Percentiles rank a stretch among this genome's conserved stretches.
Conservation (phyloP, 331 rosid species). For the Quercus phellos region DNA sequence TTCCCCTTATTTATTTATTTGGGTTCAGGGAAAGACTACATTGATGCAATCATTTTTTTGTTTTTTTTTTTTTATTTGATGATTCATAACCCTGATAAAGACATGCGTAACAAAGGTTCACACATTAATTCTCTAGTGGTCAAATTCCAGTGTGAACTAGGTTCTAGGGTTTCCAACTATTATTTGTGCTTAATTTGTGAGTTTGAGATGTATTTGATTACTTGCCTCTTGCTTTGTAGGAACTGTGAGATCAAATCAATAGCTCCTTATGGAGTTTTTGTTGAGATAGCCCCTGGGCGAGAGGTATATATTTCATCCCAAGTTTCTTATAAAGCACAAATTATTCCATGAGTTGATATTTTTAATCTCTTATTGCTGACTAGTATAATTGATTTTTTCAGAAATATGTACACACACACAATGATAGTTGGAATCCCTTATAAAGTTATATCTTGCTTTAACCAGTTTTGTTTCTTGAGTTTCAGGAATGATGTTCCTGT, state of each 20-base stretch:
- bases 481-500: background rate
- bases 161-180: background rate
- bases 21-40: background rate
- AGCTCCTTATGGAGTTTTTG: conserved; percentile 77
- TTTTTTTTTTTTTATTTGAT: background rate
- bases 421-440: background rate
- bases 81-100: background rate
- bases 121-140: background rate
- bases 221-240: conserved; percentile 42
- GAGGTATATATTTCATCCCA: conserved; percentile 60
- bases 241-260: conserved; percentile 83
- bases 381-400: background rate
- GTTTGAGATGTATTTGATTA: conserved; percentile 4
- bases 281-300: conserved; percentile 94
- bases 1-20: too few relatives aligned
- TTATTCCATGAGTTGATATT: background rate
- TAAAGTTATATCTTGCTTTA: conserved; percentile 3
- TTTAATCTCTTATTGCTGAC: background rate
- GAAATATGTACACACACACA: background rate
- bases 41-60: background rate
- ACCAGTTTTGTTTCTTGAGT: background rate
- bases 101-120: background rate
- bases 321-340: conserved; percentile 15
- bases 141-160: background rate
- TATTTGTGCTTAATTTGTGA: background rate